Evolutionary conservation across 345 rosid species (phyloP).

Genomic region (Hypericum perforatum): DNA sequence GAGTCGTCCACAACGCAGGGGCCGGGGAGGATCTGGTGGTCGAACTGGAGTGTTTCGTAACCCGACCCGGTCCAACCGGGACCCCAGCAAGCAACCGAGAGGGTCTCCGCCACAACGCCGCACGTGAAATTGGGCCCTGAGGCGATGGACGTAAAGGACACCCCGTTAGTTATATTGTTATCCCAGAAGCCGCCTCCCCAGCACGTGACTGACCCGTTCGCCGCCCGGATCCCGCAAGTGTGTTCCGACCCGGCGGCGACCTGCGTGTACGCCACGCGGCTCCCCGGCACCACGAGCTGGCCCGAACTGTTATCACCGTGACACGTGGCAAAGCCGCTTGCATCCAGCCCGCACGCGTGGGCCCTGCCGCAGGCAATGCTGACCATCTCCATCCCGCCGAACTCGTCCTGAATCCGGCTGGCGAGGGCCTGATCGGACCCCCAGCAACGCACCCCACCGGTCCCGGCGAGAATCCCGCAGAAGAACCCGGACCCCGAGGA

Average conservation of each 20-base stretch:
- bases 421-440: conserved; percentile 29
- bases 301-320: conserved; percentile 43
- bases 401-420: conserved; percentile 31
- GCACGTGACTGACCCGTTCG: conserved; percentile 46
- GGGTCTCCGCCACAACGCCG: conserved; percentile 38
- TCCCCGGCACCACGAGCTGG: conserved; percentile 42
- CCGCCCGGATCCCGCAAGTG: conserved; percentile 47
- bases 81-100: conserved; percentile 68
- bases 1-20: conserved; percentile 41
- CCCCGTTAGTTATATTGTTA: conserved; percentile 20
- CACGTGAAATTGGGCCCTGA: conserved; percentile 63
- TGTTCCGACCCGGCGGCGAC: conserved; percentile 52
- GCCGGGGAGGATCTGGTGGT: conserved; percentile 46
- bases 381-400: conserved; percentile 37
- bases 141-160: conserved; percentile 51
- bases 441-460: conserved; percentile 40
- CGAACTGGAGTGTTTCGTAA: conserved; percentile 22
- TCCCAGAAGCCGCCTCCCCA: conserved; percentile 50
- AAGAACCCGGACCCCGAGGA: conserved; percentile 67
- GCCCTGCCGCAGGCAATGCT: conserved; percentile 50
- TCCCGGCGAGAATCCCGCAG: conserved; percentile 43
- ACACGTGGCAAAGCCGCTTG: conserved; percentile 47
- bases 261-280: conserved; percentile 27
- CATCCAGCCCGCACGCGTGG: conserved; percentile 68
- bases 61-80: conserved; percentile 35